A percentile compares a stretch with the other conserved stretches of the same genome.
Conservation (phyloP, 1,139 yeast species). For the Lodderomyces orthopsilosis region DNA sequence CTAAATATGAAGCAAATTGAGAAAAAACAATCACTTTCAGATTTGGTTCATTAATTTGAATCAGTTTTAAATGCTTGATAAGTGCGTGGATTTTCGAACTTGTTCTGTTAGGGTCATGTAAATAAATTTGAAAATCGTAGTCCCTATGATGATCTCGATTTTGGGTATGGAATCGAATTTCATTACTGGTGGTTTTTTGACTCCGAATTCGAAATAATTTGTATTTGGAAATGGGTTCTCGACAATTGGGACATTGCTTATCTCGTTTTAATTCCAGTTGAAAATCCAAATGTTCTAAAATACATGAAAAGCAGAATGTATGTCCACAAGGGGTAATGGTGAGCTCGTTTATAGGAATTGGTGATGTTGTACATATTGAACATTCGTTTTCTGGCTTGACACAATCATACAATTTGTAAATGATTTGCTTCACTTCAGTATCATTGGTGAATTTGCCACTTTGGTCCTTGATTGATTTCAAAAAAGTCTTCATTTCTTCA, state of each 20-base stretch:
- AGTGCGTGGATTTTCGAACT: constrained; percentile 80
- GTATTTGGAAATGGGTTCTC: constrained; percentile 41
- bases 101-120: constrained; percentile 49
- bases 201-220: constrained; percentile 40
- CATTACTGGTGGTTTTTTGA: constrained; percentile 28
- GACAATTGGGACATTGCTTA: constrained; percentile 62
- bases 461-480: constrained; percentile 17
- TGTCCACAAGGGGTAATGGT: constrained; percentile 81
- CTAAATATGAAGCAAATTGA: constrained; percentile 83
- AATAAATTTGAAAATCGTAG: constrained; percentile 33
- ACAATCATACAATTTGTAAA: constrained; percentile 24
- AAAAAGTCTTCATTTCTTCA: constrained; percentile 14
- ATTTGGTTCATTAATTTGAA: constrained; percentile 54
- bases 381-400: constrained; percentile 63
- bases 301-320: constrained; percentile 69
- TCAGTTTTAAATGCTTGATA: constrained; percentile 51
- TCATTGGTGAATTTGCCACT: constrained; percentile 36
- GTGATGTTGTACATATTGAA: constrained; percentile 73
- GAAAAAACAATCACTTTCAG: constrained; percentile 87
- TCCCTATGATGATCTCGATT: constrained; percentile 20
- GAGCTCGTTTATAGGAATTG: constrained; percentile 55
- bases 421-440: constrained; percentile 27
- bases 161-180: constrained; percentile 33
- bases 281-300: constrained; percentile 66
- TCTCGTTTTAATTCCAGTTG: constrained; percentile 27